Conservation (phyloP, 1,284 basidiomycete species). For the Sporisorium iseilematis-ciliati region DNA sequence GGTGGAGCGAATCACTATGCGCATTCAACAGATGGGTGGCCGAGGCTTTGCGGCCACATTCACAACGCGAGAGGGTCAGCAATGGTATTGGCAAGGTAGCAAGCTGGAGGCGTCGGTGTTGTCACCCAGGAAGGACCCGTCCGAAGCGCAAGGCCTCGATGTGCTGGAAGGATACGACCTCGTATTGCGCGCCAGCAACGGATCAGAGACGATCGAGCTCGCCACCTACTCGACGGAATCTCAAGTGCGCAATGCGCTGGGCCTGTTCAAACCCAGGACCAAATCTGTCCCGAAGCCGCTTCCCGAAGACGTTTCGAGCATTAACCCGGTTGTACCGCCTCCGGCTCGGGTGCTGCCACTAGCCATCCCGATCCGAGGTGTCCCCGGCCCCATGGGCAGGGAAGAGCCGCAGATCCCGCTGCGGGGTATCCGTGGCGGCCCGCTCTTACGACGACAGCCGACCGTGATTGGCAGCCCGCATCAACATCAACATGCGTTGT, state of each 20-base stretch:
- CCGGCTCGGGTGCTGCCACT: slow-evolving; percentile 37
- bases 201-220: slow-evolving; percentile 26
- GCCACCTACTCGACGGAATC: slow-evolving; percentile 45
- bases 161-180: slow-evolving; percentile 32
- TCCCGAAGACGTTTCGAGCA: slow-evolving; percentile 16
- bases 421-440: slow-evolving; percentile 47
- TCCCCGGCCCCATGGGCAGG: background rate
- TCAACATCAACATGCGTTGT: slow-evolving; percentile 29
- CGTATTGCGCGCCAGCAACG: slow-evolving; percentile 8
- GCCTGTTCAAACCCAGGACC: slow-evolving; percentile 34
- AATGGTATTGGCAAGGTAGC: slow-evolving; percentile 35
- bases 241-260: slow-evolving; percentile 43
- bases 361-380: slow-evolving; percentile 21
- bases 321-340: slow-evolving; percentile 14
- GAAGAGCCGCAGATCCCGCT: slow-evolving; percentile 22
- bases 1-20: slow-evolving; percentile 22
- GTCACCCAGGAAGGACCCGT: background rate
- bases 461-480: slow-evolving; percentile 8
- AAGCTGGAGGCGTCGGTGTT: slow-evolving; percentile 36
- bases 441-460: slow-evolving; percentile 31
- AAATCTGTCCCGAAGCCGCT: slow-evolving; percentile 25
- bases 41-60: slow-evolving; percentile 32
- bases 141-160: background rate
- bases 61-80: slow-evolving; percentile 22
- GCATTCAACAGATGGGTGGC: slow-evolving; percentile 21